A percentile compares a stretch with the other conserved stretches of the same genome.
These are phyloP conservation scores for Neckera pumila DNA, from an alignment of 225 moss, liverwort and hornwort genomes.

Conservation along the genomic window DNA sequence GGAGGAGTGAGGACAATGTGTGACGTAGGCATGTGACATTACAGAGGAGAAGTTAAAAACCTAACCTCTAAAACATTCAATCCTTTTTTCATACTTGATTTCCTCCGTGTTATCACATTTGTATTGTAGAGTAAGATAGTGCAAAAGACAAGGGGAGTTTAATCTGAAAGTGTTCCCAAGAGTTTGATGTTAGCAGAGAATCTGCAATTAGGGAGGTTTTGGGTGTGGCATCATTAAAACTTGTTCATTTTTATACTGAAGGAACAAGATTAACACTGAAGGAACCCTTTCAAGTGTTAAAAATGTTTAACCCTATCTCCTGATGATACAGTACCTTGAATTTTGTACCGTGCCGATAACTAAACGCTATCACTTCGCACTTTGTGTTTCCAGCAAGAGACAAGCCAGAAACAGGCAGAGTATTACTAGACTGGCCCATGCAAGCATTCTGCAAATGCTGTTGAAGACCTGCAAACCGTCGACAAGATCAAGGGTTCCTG, in stretches of 20 bases:
- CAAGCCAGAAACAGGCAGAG: constrained; percentile 55
- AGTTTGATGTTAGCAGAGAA: background rate
- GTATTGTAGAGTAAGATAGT: background rate
- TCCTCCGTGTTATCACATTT: background rate
- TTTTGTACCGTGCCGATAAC: background rate
- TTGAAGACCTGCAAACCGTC: background rate
- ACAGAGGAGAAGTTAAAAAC: background rate
- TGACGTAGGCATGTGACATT: background rate
- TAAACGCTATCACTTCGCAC: background rate
- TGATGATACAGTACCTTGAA: background rate
- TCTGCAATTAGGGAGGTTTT: background rate
- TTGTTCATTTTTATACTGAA: background rate
- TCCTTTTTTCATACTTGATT: background rate
- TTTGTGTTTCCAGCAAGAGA: constrained; percentile 43
- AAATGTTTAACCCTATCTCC: background rate
- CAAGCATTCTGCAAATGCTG: background rate
- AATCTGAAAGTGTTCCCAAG: background rate
- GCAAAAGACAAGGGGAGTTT: background rate
- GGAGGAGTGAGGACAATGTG: background rate
- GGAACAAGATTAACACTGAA: background rate
- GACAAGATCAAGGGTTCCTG: background rate
- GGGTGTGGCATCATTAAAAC: background rate
- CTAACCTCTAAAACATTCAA: background rate
- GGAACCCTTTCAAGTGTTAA: background rate
- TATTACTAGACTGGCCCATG: constrained; percentile 22